phyloP scores from a whole-genome alignment of 2,329 filamentous ascomycete species.

The Trichoderma hamatum region DNA sequence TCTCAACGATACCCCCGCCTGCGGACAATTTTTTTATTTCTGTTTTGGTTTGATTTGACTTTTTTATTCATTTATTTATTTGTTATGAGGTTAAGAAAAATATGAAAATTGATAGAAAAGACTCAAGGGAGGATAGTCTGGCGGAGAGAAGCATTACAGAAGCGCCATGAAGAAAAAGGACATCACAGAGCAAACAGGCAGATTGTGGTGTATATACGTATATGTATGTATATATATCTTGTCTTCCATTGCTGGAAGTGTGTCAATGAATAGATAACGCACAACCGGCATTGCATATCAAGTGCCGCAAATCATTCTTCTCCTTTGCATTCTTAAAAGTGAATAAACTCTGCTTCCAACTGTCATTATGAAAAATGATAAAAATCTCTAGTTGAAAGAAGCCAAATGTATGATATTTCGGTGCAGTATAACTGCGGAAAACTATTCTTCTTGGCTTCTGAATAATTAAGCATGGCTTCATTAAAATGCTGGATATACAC shows the following conservation, averaged over 20 bases:
- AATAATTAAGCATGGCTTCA: neutral
- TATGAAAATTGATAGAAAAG: constrained; percentile 26
- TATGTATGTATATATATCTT: neutral
- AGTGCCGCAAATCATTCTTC: neutral
- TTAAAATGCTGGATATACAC: neutral
- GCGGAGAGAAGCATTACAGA: constrained; percentile 2
- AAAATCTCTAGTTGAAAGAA: neutral
- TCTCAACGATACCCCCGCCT: constrained; percentile 46
- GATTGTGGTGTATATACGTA: neutral
- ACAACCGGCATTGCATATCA: neutral
- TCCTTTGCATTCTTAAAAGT: neutral
- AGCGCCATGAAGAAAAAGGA: neutral
- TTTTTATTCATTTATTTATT: neutral
- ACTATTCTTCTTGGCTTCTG: neutral
- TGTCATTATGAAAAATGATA: neutral
- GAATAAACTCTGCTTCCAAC: neutral
- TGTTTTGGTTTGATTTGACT: neutral
- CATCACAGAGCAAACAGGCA: neutral
- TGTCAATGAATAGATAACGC: neutral
- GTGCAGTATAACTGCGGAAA: no score
- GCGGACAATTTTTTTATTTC: constrained; percentile 27
- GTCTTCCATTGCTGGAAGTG: neutral
- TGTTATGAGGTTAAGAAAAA: constrained; percentile 3
- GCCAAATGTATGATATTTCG: no score
- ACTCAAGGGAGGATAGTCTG: neutral